A percentile compares a stretch with the other conserved stretches of the same genome.
phyloP scores from a whole-genome alignment of 805 yeast species.

The Blastobotrys parvus region DNA sequence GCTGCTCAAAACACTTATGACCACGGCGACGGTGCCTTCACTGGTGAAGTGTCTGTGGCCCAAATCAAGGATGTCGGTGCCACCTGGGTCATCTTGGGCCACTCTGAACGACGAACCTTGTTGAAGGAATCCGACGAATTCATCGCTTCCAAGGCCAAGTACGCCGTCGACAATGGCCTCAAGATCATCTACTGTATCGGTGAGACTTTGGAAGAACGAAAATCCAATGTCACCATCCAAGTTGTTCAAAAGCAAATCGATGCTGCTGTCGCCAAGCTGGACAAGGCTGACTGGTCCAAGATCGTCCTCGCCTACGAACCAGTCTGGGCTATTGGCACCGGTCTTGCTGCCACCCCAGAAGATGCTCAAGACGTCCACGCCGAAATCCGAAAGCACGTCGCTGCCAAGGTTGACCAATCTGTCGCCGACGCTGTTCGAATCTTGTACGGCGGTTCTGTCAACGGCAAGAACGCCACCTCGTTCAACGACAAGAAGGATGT shows the following conservation, averaged over 20 bases:
- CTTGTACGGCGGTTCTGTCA: slow-evolving; percentile 98
- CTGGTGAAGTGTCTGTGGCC: slow-evolving; percentile 91
- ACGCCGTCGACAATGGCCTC: slow-evolving; percentile 83
- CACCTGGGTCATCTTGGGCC: slow-evolving; percentile 93
- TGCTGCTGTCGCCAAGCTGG: slow-evolving; percentile 73
- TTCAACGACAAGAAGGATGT: slow-evolving; percentile 90
- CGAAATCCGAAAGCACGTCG: slow-evolving; percentile 76
- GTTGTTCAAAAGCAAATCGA: slow-evolving; percentile 84
- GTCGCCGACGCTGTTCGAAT: slow-evolving; percentile 78
- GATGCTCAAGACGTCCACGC: slow-evolving; percentile 96
- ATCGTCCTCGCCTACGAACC: slow-evolving; percentile 98
- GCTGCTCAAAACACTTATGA: slow-evolving; percentile 88
- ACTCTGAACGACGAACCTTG: slow-evolving; percentile 96
- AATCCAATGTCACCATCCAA: slow-evolving; percentile 75
- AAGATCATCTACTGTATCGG: slow-evolving; percentile 95
- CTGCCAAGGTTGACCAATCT: slow-evolving; percentile 64
- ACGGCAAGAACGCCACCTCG: slow-evolving; percentile 83
- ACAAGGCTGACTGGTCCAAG: slow-evolving; percentile 70
- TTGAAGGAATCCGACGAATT: slow-evolving; percentile 85
- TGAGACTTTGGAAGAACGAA: slow-evolving; percentile 93
- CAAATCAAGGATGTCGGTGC: slow-evolving; percentile 88
- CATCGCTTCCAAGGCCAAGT: slow-evolving; percentile 89
- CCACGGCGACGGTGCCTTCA: slow-evolving; percentile 92
- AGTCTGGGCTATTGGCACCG: slow-evolving; percentile 99
- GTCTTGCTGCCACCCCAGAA: slow-evolving; percentile 96